Evolutionary conservation across 768 basidiomycete genomes (phyloP), one percentile per base, ranked within the genome.

Genomic region (Pulveroboletus frians): DNA sequence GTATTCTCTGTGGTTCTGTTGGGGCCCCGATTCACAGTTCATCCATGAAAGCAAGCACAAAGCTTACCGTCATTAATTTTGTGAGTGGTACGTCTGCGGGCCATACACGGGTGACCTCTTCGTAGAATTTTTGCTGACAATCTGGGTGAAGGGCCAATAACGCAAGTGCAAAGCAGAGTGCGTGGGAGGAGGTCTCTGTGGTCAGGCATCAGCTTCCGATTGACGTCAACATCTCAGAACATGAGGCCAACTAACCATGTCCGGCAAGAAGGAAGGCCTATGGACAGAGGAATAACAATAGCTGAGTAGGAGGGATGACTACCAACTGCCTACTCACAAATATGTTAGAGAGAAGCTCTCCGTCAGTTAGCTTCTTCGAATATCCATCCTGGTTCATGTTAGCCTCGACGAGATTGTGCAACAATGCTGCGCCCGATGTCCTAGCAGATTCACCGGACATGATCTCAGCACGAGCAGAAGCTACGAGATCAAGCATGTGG

Each of bases 141-240:
- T 75, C 74, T 3, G 78, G 78, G 54, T 79, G 62, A 11, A 80
- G 63, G 4, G 80, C 80, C 8, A 82, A 61, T 10, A 76, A 63
- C 0, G 57, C 63, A 13, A 79, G 49, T 1, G 71, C 66, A 48
- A 78, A 77, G 34, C 66, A 64, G 4, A 77, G 63, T 0, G 75
- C 64, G 51, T 78, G 72, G 5, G 77, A 69, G 1, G 75, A 69
- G 0, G 77, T 79, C 61, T 79, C 76, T 78, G 46, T 0, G n/a
- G 10, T 9, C 21, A 20, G n/a, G 30, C 9, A 29, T 65, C 18
- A 64, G 32, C 21, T 15, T 32, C 21, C 42, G 10, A 41, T 11
- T 17, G 7, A 27, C 13, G 0, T 2, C 26, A 11, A 18, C 2
- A 27, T 11, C 2, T 7, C 26, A 39, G 18, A 36, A 31, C 9